Evolutionary conservation across 2,329 filamentous ascomycete genomes (phyloP), one percentile per base, ranked within the genome.

Genomic region (Kalaharituber pfeilii): DNA sequence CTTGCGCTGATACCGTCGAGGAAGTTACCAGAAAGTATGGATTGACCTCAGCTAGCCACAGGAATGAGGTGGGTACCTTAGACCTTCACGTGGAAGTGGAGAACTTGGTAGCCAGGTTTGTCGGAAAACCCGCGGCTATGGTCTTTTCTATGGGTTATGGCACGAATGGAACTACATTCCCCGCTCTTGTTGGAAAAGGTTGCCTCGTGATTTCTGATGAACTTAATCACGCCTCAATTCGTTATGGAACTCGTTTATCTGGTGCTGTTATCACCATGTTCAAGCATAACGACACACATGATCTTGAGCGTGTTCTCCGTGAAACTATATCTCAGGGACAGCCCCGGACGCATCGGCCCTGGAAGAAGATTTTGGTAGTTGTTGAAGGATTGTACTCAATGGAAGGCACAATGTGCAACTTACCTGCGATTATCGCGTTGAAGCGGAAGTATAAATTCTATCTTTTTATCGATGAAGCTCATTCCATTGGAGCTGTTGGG

Each of bases 91-190:
- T 85, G 30, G 89, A 98, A 67, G 88, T 95, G 2, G 91, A 98
- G 72, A 80, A 82, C 27, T 76, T 94, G 65, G 79, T 96, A 62
- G 91, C 91, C 47, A 76, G 78, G 45, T 98, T 98, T 65, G 86
- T 96, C 36, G 89, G 88, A 67, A 98, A 96, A 73, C 84, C 88
- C 55, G 80, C 85, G 26, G 82, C 91, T 26, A 95, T 95, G 82
- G 82, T 98, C 52, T 96, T 96, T 72, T 95, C 89, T 24, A 98
- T 98, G 91, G 91, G 91, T 29, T 98, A 94, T 67, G 87, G 88
- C 58, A 98, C 91, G 60, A 98, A 98, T 66, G 83, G 89, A 27
- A 86, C 83, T 61, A 80, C 88, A 15, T 96, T 98, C 74, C 86
- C 89, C 2, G 87, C 88, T 30, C 75, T 98, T 42, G 85, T 94